A percentile compares a stretch with the other conserved stretches of the same genome.
Conservation (phyloP, 768 basidiomycete species). For the Podaxis sp. region DNA sequence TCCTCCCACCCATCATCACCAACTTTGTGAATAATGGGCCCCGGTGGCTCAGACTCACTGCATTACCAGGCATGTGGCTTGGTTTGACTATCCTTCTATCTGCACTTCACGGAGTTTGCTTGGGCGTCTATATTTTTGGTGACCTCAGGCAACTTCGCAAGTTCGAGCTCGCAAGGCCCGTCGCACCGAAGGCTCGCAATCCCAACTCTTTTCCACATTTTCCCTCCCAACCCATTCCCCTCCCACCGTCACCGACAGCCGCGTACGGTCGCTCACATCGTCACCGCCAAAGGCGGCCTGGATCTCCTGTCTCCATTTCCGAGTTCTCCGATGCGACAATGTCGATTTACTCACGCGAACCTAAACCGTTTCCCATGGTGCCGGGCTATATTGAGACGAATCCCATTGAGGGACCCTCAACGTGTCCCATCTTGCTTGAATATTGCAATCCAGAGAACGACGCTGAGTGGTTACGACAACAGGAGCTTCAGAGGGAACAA, state of each 20-base stretch:
- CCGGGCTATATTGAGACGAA: constrained; percentile 24
- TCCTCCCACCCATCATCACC: constrained; percentile 43
- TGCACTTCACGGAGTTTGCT: constrained; percentile 69
- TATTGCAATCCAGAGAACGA: constrained; percentile 10
- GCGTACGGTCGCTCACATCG: neutral
- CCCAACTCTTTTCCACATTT: neutral
- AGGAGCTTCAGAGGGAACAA: constrained; percentile 7
- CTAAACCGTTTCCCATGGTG: constrained; percentile 6
- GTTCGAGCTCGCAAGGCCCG: constrained; percentile 72
- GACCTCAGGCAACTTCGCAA: constrained; percentile 76
- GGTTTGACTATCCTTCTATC: constrained; percentile 61
- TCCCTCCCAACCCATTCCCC: neutral
- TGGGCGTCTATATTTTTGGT: constrained; percentile 78
- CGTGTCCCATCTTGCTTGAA: constrained; percentile 10
- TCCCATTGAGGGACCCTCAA: constrained; percentile 26
- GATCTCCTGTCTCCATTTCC: neutral
- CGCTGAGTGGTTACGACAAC: constrained; percentile 8
- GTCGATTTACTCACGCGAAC: constrained; percentile 7
- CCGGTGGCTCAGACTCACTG: constrained; percentile 57
- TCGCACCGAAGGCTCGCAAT: constrained; percentile 49
- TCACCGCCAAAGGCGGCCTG: neutral
- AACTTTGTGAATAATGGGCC: constrained; percentile 46
- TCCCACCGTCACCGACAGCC: constrained; percentile 1
- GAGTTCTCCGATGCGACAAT: constrained; percentile 3
- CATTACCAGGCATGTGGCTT: constrained; percentile 69